Conservation (phyloP, 345 rosid genomes). For the Moricandia moricandioides region DNA sequence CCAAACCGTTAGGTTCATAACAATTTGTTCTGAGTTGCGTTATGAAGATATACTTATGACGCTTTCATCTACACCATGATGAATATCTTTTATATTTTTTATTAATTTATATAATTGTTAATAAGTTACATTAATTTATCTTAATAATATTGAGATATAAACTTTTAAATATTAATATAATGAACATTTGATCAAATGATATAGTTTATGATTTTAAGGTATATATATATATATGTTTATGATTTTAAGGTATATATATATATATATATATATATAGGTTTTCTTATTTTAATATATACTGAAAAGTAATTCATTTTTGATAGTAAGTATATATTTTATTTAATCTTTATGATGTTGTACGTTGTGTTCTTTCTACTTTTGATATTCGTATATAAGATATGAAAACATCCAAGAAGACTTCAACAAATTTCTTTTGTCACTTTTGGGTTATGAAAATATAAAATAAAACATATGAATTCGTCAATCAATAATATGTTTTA, state of each 20-base stretch:
- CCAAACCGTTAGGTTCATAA: too few species aligned
- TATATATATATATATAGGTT: too few species aligned
- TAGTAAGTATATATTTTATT: background rate
- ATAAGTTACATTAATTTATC: too few species aligned
- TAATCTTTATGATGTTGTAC: background rate
- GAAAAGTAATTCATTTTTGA: background rate
- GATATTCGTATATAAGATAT: background rate
- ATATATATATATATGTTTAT: too few species aligned
- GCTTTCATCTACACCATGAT: too few species aligned
- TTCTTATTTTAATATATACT: slow-evolving; percentile 3
- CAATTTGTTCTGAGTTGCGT: background rate
- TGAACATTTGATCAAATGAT: background rate
- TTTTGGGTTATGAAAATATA: background rate
- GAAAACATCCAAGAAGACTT: slow-evolving; percentile 4
- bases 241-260: too few species aligned
- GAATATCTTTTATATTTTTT: background rate
- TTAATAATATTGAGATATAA: too few species aligned
- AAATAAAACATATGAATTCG: background rate
- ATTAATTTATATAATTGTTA: too few species aligned
- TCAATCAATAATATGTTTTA: background rate
- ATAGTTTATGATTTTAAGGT: background rate
- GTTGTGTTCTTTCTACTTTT: slow-evolving; percentile 7
- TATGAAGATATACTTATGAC: background rate
- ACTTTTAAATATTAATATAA: too few species aligned
- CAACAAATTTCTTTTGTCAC: background rate